Conservation (phyloP, 495 filamentous ascomycete species). For the Aspergillus nanangensis region DNA sequence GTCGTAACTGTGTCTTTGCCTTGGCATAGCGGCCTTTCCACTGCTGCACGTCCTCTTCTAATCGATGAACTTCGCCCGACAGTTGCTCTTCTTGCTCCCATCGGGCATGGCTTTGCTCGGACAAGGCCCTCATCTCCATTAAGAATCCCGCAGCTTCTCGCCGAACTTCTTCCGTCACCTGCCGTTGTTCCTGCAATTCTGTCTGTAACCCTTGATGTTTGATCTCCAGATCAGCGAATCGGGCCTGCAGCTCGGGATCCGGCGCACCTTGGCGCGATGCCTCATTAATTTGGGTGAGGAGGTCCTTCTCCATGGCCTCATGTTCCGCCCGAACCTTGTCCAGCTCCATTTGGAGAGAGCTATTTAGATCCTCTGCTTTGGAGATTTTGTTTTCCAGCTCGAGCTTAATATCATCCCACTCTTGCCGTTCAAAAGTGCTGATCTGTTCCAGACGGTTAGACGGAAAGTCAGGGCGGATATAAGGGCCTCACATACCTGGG, state of each 20-base stretch:
- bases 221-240: slow-evolving; percentile 60
- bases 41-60: slow-evolving; percentile 77
- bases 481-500: slow-evolving; percentile 32
- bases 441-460: slow-evolving; percentile 22
- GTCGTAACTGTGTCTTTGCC: slow-evolving; percentile 79
- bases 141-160: slow-evolving; percentile 80
- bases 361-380: slow-evolving; percentile 72
- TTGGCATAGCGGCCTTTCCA: slow-evolving; percentile 89
- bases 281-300: slow-evolving; percentile 61
- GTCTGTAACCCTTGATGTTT: slow-evolving; percentile 69
- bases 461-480: background rate
- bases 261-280: slow-evolving; percentile 28
- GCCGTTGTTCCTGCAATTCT: slow-evolving; percentile 67
- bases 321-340: slow-evolving; percentile 67
- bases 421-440: slow-evolving; percentile 47
- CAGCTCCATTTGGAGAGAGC: slow-evolving; percentile 70
- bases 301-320: slow-evolving; percentile 54
- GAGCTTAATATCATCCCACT: slow-evolving; percentile 70
- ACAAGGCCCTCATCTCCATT: slow-evolving; percentile 82
- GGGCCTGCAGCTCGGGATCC: slow-evolving; percentile 45
- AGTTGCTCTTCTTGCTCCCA: slow-evolving; percentile 79
- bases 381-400: slow-evolving; percentile 74
- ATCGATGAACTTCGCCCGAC: slow-evolving; percentile 60
- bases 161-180: slow-evolving; percentile 85
- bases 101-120: slow-evolving; percentile 69